phyloP scores from a whole-genome alignment of 805 yeast species.

The Lachancea nothofagi region DNA sequence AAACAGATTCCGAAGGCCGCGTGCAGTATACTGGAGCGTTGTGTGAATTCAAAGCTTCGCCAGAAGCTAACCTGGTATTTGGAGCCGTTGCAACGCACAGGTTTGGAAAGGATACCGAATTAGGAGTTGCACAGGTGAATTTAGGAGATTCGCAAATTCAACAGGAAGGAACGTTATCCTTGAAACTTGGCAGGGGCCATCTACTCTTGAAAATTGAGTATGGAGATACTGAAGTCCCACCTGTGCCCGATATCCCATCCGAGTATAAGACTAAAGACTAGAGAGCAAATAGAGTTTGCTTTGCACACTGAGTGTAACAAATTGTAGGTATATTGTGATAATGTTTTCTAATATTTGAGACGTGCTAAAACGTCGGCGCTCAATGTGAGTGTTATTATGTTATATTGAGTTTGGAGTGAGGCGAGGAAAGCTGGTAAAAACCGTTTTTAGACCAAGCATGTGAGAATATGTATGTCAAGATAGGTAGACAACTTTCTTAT shows the following conservation, averaged over 20 bases:
- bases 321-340: too few species aligned
- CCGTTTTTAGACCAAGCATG: too few species aligned
- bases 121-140: constrained; percentile 54
- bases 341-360: too few species aligned
- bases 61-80: constrained; percentile 55
- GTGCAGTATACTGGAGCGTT: constrained; percentile 55
- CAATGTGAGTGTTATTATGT: too few species aligned
- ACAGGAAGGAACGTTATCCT: constrained; percentile 27
- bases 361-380: too few species aligned
- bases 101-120: constrained; percentile 61
- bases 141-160: constrained; percentile 40
- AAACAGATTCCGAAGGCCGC: constrained; percentile 41
- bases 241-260: constrained; percentile 11
- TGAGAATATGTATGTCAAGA: too few species aligned
- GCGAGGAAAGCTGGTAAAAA: too few species aligned
- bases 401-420: too few species aligned
- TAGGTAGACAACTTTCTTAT: too few species aligned
- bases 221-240: constrained; percentile 14
- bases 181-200: constrained; percentile 29
- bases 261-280: constrained; percentile 6
- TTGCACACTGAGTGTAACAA: too few species aligned
- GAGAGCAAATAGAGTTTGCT: too few species aligned
- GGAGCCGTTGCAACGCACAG: constrained; percentile 61
- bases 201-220: constrained; percentile 27
- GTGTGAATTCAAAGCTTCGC: constrained; percentile 58